Conservation (phyloP, 108 stramenopile species). For the Parietichytrium sp. region DNA sequence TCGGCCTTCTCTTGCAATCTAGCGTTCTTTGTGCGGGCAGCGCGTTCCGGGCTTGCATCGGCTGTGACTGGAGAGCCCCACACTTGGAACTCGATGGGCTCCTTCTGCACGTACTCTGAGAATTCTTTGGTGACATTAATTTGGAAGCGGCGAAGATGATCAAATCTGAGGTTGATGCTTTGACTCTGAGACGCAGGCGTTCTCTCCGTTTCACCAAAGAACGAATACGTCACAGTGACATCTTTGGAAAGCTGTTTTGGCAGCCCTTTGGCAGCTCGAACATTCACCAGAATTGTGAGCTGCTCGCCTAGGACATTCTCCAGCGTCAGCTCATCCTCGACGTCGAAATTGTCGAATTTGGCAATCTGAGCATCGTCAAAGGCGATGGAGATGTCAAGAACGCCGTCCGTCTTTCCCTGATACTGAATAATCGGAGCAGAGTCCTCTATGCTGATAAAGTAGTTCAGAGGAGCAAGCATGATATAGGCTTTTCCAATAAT, state of each 20-base stretch:
- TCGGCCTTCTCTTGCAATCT: no score
- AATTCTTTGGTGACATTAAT: constrained; percentile 1
- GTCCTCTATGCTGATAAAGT: constrained; percentile 43
- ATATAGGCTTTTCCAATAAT: constrained; percentile 37
- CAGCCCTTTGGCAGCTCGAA: constrained; percentile 37
- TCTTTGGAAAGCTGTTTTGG: constrained; percentile 30
- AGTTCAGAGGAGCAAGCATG: constrained; percentile 33
- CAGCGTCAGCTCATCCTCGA: not conserved
- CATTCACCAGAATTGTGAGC: constrained; percentile 8
- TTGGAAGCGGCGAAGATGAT: not conserved
- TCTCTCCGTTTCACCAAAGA: constrained; percentile 30
- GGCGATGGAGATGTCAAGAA: constrained; percentile 5
- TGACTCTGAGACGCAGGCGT: not conserved
- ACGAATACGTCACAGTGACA: constrained; percentile 42
- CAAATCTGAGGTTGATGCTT: not conserved
- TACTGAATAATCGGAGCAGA: constrained; percentile 43
- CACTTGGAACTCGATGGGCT: constrained; percentile 34
- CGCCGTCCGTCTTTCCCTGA: constrained; percentile 41
- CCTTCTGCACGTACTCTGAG: not conserved
- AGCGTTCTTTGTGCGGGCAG: no score
- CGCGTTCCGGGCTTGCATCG: no score
- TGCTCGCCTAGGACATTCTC: constrained; percentile 34
- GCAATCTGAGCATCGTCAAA: constrained; percentile 13
- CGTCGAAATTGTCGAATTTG: constrained; percentile 14
- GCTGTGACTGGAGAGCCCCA: constrained; percentile 31